A percentile compares a stretch with the other conserved stretches of the same genome.
These are phyloP conservation scores for Dioscorea alata DNA, from an alignment of 106 monocot genomes.

Conservation along the genomic window DNA sequence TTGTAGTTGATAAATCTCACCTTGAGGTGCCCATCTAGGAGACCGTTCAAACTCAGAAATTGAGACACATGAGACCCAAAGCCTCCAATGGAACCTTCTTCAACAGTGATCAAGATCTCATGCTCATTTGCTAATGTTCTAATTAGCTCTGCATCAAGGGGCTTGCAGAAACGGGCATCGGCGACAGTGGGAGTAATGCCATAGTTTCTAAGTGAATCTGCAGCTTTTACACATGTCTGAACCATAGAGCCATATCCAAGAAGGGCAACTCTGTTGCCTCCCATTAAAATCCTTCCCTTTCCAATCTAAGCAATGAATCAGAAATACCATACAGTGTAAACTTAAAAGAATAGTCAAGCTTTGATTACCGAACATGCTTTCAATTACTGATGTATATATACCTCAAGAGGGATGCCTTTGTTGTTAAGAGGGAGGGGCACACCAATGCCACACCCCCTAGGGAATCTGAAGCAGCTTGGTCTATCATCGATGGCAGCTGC, in stretches of 20 bases:
- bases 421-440: constrained; percentile 40
- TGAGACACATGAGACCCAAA: constrained; percentile 68
- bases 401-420: constrained; percentile 77
- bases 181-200: constrained; percentile 39
- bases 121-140: constrained; percentile 43
- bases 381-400: constrained; percentile 9
- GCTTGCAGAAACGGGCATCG: constrained; percentile 72
- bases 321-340: neutral
- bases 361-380: neutral
- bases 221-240: constrained; percentile 61
- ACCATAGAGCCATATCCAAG: constrained; percentile 59
- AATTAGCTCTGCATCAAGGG: constrained; percentile 47
- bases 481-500: constrained; percentile 81
- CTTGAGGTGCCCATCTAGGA: constrained; percentile 58
- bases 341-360: neutral
- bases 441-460: constrained; percentile 71
- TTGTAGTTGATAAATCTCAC: constrained; percentile 9
- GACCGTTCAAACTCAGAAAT: constrained; percentile 46
- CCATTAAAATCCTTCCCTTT: constrained; percentile 70
- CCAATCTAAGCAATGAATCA: constrained; percentile 45
- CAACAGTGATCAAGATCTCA: constrained; percentile 58
- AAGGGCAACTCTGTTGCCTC: constrained; percentile 56
- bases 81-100: constrained; percentile 73
- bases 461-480: constrained; percentile 82
- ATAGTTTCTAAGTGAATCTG: constrained; percentile 24